Percentiles rank a stretch among this genome's conserved stretches.
phyloP scores from a whole-genome alignment of 768 basidiomycete genomes.

The Hortiboletus campestris region DNA sequence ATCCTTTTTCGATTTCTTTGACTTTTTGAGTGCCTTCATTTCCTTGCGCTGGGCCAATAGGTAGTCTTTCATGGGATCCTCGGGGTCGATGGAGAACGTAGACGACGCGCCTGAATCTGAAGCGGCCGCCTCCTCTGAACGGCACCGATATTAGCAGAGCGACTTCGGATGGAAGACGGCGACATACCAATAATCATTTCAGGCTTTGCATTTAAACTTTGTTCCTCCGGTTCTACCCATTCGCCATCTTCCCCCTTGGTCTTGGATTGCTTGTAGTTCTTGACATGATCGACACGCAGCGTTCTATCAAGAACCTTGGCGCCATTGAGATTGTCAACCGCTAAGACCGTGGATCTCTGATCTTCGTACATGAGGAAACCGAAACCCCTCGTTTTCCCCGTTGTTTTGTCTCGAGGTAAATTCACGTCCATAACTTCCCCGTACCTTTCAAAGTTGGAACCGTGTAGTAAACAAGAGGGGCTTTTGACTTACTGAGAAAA shows the following conservation, averaged over 20 bases:
- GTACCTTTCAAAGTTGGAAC: conserved; percentile 52
- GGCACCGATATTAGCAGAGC: conserved; percentile 7
- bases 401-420: conserved; percentile 90
- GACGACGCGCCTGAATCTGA: conserved; percentile 69
- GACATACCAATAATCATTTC: conserved; percentile 59
- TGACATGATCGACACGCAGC: conserved; percentile 89
- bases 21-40: conserved; percentile 63
- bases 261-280: conserved; percentile 87
- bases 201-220: conserved; percentile 86
- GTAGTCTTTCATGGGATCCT: conserved; percentile 98
- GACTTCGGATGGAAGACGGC: neutral
- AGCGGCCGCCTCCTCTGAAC: conserved; percentile 47
- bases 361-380: conserved; percentile 99
- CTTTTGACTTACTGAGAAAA: conserved; percentile 83
- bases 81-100: conserved; percentile 77
- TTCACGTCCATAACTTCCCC: conserved; percentile 97
- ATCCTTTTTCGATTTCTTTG: conserved; percentile 56
- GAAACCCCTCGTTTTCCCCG: conserved; percentile 89
- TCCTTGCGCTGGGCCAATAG: conserved; percentile 73
- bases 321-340: conserved; percentile 98
- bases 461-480: neutral
- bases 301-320: conserved; percentile 83
- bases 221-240: conserved; percentile 79
- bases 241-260: conserved; percentile 79
- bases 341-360: conserved; percentile 91